Evolutionary conservation across 1,284 basidiomycete species (phyloP).

Genomic region (Neonothopanus nambi): DNA sequence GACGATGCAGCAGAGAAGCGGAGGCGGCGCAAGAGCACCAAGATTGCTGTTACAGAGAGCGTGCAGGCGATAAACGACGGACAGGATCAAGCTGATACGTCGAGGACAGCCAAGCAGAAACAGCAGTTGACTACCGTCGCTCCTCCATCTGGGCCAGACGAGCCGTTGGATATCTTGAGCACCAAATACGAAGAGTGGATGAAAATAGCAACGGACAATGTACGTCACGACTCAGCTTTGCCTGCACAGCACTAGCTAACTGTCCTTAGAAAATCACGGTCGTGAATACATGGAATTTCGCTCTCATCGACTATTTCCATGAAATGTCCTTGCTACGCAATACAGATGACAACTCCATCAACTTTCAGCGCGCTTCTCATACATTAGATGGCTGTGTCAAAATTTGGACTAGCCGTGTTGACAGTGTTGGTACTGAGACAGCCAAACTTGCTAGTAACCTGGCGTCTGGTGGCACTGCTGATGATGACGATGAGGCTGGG

Average conservation of each 20-base stretch:
- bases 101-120: constrained; percentile 52
- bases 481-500: constrained; percentile 57
- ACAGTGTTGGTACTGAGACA: constrained; percentile 96
- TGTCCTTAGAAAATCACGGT: constrained; percentile 93
- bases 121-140: constrained; percentile 64
- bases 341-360: constrained; percentile 90
- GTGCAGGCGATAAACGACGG: constrained; percentile 45
- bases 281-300: constrained; percentile 97
- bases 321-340: constrained; percentile 97
- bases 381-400: constrained; percentile 99
- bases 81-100: constrained; percentile 40
- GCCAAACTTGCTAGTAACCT: constrained; percentile 94
- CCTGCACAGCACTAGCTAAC: constrained; percentile 14
- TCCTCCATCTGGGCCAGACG: constrained; percentile 56
- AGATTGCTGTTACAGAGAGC: constrained; percentile 52
- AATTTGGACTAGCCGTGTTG: constrained; percentile 98
- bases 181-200: constrained; percentile 99
- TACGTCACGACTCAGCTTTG: constrained; percentile 39
- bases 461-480: constrained; percentile 62
- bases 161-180: constrained; percentile 78
- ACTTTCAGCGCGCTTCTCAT: constrained; percentile 97
- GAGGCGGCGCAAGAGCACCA: constrained; percentile 71
- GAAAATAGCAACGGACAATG: constrained; percentile 99
- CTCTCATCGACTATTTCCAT: constrained; percentile 98
- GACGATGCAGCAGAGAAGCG: constrained; percentile 81